These are phyloP conservation scores for Zygosaccharomyces gambellarensis DNA, from an alignment of 805 yeast species.

Conservation along the genomic window DNA sequence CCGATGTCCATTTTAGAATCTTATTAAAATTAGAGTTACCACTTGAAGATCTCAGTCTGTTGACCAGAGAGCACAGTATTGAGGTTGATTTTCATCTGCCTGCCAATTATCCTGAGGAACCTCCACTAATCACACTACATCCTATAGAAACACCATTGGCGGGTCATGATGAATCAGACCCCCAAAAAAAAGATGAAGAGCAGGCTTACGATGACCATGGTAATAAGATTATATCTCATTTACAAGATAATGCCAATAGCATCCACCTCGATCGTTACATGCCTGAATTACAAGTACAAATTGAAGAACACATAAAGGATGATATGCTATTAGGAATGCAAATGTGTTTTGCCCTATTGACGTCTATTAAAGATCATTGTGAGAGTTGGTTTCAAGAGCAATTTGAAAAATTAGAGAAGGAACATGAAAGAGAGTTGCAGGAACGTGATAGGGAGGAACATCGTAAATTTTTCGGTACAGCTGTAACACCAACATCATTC, in stretches of 20 bases:
- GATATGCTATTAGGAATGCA: slow-evolving; percentile 85
- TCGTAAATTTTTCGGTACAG: slow-evolving; percentile 85
- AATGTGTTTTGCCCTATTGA: slow-evolving; percentile 74
- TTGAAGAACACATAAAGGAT: slow-evolving; percentile 40
- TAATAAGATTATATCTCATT: slow-evolving; percentile 42
- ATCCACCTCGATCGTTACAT: slow-evolving; percentile 53
- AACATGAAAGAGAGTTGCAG: slow-evolving; percentile 52
- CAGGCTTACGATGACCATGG: slow-evolving; percentile 43
- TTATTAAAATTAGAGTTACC: slow-evolving; percentile 52
- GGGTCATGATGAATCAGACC: slow-evolving; percentile 36
- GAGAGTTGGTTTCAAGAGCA: slow-evolving; percentile 63
- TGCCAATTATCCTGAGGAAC: slow-evolving; percentile 72
- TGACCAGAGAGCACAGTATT: slow-evolving; percentile 54
- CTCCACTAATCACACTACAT: slow-evolving; percentile 52
- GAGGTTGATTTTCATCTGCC: slow-evolving; percentile 66
- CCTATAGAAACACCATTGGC: slow-evolving; percentile 30
- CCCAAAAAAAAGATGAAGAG: slow-evolving; percentile 36
- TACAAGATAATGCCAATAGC: slow-evolving; percentile 51
- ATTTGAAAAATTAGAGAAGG: slow-evolving; percentile 48
- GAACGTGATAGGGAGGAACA: slow-evolving; percentile 78
- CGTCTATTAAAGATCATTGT: slow-evolving; percentile 74
- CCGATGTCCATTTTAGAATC: slow-evolving; percentile 37
- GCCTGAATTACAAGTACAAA: slow-evolving; percentile 27
- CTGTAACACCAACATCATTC: slow-evolving; percentile 77
- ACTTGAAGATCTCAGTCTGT: slow-evolving; percentile 27